Conservation (phyloP, 2,329 filamentous ascomycete species). For the Verruconis gallopava region DNA sequence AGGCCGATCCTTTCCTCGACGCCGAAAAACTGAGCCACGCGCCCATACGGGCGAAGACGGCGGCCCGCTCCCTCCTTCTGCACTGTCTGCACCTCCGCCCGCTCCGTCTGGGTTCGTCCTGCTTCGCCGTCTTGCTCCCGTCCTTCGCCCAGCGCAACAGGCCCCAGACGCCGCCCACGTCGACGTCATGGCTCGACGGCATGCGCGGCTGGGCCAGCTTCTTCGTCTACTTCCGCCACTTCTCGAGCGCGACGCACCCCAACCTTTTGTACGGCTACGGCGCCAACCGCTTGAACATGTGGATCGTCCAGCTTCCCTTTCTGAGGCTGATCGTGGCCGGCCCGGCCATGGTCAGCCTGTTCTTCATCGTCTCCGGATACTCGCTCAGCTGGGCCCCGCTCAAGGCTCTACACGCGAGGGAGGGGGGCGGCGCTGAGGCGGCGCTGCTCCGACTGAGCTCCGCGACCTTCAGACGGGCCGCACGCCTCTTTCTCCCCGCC, state of each 20-base stretch:
- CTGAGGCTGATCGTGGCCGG: conserved; percentile 17
- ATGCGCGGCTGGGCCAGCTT: conserved; percentile 12
- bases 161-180: not conserved
- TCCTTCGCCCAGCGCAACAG: not conserved
- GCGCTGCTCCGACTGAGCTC: not conserved
- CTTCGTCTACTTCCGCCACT: conserved; percentile 11
- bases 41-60: too few species aligned
- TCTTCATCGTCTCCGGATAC: conserved; percentile 37
- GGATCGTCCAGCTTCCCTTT: conserved; percentile 13
- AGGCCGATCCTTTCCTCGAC: too few species aligned
- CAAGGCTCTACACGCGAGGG: not conserved
- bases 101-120: not conserved
- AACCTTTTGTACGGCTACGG: conserved; percentile 8
- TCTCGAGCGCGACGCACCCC: conserved; percentile 3
- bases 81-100: not conserved
- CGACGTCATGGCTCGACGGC: conserved; percentile 12
- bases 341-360: conserved; percentile 35
- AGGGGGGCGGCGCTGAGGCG: not conserved
- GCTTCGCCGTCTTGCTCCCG: not conserved
- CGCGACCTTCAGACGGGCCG: conserved; percentile 3
- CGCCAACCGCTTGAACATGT: conserved; percentile 8
- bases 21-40: too few species aligned
- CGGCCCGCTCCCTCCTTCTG: too few species aligned
- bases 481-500: conserved; percentile 8
- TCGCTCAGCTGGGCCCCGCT: conserved; percentile 24